Evolutionary conservation across 2,329 filamentous ascomycete species (phyloP).

Genomic region (Aureobasidium subglaciale): DNA sequence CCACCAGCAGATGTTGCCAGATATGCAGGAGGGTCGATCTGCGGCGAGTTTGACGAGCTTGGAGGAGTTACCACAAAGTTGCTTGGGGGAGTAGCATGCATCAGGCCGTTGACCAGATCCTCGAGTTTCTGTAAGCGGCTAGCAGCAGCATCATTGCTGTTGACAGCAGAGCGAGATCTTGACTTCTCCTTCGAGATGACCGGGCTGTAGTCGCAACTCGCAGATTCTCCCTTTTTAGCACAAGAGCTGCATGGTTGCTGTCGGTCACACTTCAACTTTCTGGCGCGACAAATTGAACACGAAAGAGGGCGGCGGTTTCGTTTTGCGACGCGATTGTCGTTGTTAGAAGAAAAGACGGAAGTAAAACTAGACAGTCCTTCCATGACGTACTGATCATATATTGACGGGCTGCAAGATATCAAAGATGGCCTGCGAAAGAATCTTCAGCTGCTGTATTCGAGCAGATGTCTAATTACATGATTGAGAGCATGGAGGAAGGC

Average conservation of each 20-base stretch:
- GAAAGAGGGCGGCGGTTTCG: conserved; percentile 11
- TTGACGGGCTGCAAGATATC: too few relatives aligned
- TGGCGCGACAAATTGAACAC: neutral
- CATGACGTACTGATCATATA: too few relatives aligned
- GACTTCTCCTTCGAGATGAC: neutral
- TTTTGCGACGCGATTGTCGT: conserved; percentile 4
- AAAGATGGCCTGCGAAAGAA: too few relatives aligned
- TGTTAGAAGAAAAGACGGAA: neutral
- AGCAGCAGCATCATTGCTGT: neutral
- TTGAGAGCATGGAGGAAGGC: too few relatives aligned
- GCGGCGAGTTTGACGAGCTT: neutral
- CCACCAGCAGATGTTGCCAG: neutral
- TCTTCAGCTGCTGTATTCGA: too few relatives aligned
- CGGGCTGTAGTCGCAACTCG: neutral
- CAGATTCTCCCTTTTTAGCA: neutral
- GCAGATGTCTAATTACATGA: too few relatives aligned
- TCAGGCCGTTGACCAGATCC: conserved; percentile 7
- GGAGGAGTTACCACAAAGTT: neutral
- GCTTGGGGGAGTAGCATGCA: neutral
- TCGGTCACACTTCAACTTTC: conserved; percentile 12
- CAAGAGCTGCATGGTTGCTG: conserved; percentile 8
- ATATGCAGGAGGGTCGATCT: neutral
- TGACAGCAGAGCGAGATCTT: neutral
- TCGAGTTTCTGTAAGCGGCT: conserved; percentile 11
- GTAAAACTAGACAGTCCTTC: neutral